Evolutionary conservation across 176 grass and related monocot genomes (phyloP), one percentile per base, ranked within the genome.

Genomic region (Juncus inflexus): DNA sequence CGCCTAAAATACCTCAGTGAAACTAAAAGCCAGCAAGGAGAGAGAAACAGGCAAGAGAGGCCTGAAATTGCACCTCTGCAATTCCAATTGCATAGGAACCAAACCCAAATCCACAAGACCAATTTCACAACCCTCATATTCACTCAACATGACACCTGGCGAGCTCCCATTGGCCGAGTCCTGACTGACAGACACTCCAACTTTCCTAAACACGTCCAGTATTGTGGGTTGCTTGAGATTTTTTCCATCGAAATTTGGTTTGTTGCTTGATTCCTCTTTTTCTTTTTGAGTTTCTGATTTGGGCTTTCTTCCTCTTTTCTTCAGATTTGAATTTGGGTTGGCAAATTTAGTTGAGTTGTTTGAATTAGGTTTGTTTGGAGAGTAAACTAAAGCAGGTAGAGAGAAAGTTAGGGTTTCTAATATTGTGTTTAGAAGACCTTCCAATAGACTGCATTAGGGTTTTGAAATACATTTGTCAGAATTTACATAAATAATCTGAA

Each of bases 11-110:
- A 56, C 38, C 35, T 43, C 16, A 70, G 41, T 58, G 2, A 7
- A 35, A 14, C 37, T 42, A 69, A 65, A 15, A 80, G 83, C 86
- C 66, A 96, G 68, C 58, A 96, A 69, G 62, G 65, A 83, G 40
- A 90, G 70, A 58, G 84, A 85, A 74, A 65, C 78, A 68, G 74
- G 16, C 64, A 9, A 76, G 36, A 96, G 87, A 83, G 84, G 76
- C 83, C 91, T 96, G 81, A 90, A 83, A 83, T 90, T 90, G 57
- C 74, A 90, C 77, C 76, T 75, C 78, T 96, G 86, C 70, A 73
- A 83, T 85, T 96, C 84, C 70, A 96, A 66, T 45, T 69, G 70
- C 74, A 64, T 10, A n/a, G 87, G 81, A 56, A 72, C 62, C 72
- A 80, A 77, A 47, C 80, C 78, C 74, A 96, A 61, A 80, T 90